Evolutionary conservation across 352 stramenopile genomes (phyloP), one percentile per base, ranked within the genome.

Genomic region (Globisporangium cylindrosporum): DNA sequence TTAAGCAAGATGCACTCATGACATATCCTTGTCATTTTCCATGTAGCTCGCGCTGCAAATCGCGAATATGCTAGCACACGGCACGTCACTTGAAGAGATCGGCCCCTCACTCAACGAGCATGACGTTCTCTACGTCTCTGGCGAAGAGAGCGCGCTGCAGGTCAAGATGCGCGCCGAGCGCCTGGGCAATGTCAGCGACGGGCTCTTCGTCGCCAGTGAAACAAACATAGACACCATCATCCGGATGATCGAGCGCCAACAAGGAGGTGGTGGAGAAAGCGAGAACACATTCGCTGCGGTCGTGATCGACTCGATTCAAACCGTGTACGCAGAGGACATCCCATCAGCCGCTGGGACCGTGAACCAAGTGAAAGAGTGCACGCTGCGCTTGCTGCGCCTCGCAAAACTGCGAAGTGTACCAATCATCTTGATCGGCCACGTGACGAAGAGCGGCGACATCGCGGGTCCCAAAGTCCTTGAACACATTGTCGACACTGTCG

Each of bases 271-370:
- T 10, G n/a, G 15, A 3, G 9, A 38, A 18, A 41, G 25, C n/a
- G 29, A 48, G 71, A 67, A 62, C 27, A 38, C 64, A 20, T 94
- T 93, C 68, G 79, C 75, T 1, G 86, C 81, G 20, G 74, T 99
- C 8, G 89, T 99, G 27, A 84, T 99, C 48, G 97, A 99, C 70
- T 98, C 92, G 12, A 99, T 99, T 72, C 97, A 99, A 82, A 99
- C 97, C 2, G 91, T 99, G 58, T 93, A 94, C 60, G 97, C 89
- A 43, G 81, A 92, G 49, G 87, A 97, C 22, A 90, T 95, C 24
- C 72, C 80, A 1, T 92, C 83, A 14, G 74, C 88, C 20, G 87
- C 95, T 7, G 88, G 88, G 7, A 95, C 82, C 0, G 93, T 98
- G 22, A 97, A 86, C 56, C 95, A 99, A 77, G 94, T 99, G 46